Conservation (phyloP, 2,329 filamentous ascomycete genomes). For the Paraconiothyrium brasiliense region DNA sequence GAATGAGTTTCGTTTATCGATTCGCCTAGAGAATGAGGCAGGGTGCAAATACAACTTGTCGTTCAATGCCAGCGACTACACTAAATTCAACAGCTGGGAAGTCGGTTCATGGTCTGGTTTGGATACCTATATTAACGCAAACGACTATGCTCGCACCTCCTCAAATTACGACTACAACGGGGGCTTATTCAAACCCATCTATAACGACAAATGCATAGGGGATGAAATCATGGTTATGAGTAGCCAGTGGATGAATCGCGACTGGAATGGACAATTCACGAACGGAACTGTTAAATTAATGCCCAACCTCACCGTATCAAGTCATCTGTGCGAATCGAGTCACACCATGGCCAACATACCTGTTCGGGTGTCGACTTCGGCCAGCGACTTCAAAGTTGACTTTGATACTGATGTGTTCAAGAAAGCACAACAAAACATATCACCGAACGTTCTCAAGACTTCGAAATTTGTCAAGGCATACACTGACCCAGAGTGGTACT, state of each 20-base stretch:
- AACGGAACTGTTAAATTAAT: conserved; percentile 2
- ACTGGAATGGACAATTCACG: background rate
- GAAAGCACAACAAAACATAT: conserved; percentile 5
- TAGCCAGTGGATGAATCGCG: conserved; percentile 9
- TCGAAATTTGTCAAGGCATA: conserved; percentile 13
- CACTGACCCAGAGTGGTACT: conserved; percentile 17
- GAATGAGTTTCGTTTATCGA: background rate
- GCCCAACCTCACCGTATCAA: conserved; percentile 13
- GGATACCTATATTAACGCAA: background rate
- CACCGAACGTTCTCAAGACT: conserved; percentile 13
- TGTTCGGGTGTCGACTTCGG: conserved; percentile 19
- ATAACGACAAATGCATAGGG: conserved; percentile 18
- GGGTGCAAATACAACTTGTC: conserved; percentile 19
- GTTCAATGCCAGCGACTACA: background rate
- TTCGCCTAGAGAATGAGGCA: conserved; percentile 9
- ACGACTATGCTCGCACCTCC: background rate
- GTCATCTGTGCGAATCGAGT: conserved; percentile 23
- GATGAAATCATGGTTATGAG: conserved; percentile 16
- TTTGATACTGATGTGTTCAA: conserved; percentile 18
- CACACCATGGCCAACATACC: conserved; percentile 20
- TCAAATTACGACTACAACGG: background rate
- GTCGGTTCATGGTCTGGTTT: conserved; percentile 13
- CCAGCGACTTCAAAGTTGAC: background rate
- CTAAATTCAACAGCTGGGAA: background rate
- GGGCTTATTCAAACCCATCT: background rate